phyloP scores from a whole-genome alignment of 2,329 filamentous ascomycete genomes.

The Alternaria gaisen region DNA sequence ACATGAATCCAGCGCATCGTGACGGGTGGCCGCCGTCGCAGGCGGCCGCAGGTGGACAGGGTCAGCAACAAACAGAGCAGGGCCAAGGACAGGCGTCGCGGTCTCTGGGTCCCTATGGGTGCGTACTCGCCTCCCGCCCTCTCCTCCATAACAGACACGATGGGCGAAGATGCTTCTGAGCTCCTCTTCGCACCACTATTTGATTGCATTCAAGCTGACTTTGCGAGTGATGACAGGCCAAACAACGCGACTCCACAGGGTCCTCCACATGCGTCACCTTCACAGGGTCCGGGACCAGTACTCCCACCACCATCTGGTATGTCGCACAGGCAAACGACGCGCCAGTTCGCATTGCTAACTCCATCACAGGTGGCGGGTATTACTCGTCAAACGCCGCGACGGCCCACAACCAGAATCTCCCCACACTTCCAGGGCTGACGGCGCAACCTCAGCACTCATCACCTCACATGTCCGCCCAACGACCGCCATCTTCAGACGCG shows the following conservation, averaged over 20 bases:
- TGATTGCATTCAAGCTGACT: conserved; percentile 30
- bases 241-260: conserved; percentile 46
- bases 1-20: conserved; percentile 54
- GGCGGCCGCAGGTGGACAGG: conserved; percentile 58
- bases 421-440: conserved; percentile 55
- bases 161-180: conserved; percentile 28
- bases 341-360: conserved; percentile 27
- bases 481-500: conserved; percentile 49
- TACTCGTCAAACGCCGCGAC: conserved; percentile 51
- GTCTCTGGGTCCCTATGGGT: conserved; percentile 50
- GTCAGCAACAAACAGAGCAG: conserved; percentile 50
- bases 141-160: conserved; percentile 20
- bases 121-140: conserved; percentile 24
- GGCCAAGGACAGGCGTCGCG: conserved; percentile 45
- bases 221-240: conserved; percentile 30
- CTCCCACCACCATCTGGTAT: conserved; percentile 53
- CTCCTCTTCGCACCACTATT: conserved; percentile 19
- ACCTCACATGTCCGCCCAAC: conserved; percentile 48
- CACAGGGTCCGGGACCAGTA: conserved; percentile 48
- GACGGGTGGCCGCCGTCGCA: conserved; percentile 57
- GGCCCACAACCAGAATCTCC: conserved; percentile 54
- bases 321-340: conserved; percentile 23
- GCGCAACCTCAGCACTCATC: conserved; percentile 56
- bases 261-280: conserved; percentile 46
- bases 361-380: conserved; percentile 45